Evolutionary conservation across 2,329 filamentous ascomycete species (phyloP), one percentile per base, ranked within the genome.

Genomic region (Botryotinia calthae): DNA sequence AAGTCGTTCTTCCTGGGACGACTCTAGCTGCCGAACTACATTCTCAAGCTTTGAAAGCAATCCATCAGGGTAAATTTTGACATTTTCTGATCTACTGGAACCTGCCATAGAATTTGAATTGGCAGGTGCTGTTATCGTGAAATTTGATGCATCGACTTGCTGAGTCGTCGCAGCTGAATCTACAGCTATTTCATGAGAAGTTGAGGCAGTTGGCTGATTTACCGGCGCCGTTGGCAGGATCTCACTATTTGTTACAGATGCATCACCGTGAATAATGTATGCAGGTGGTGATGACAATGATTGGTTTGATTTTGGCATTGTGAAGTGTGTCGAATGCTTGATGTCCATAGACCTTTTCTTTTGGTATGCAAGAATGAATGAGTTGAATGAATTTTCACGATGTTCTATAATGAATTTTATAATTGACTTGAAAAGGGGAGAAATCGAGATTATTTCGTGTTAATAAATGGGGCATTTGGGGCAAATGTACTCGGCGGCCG

Each of bases 1-100:
- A 6, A 71, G 69, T 34, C 61, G 46, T 42, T 71, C 46, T 44
- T 65, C 69, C 37, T 28, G 69, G 8, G 59, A 66, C 20, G 25
- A 42, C 37, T 71, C 61, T 25, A 66, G 40, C 25, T 14, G n/a
- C n/a, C 28, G 69, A n/a, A 71, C 28, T 8, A 16, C 46, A n/a
- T 66, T 34, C 16, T 71, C 61, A 25, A 71, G 37, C 44, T 44
- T 65, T 8, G 46, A 66, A 12, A 71, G 18, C 9, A 71, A 42
- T 20, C 18, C 25, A 4, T 46, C 20, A n/a, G 69, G 42, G 18
- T 40, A 5, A 9, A 22, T 14, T 18, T 31, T 25, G 9, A 2
- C 12, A 40, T 18, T 56, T n/a, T 42, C 48, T 40, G 31, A 25
- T 46, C 4, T 12, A 22, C 18, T 42, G 9, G 37, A 54, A 4